Base-by-base conservation (phyloP, 2,329 filamentous ascomycete genomes). In the Fusarium brevicatenulatum region DNA sequence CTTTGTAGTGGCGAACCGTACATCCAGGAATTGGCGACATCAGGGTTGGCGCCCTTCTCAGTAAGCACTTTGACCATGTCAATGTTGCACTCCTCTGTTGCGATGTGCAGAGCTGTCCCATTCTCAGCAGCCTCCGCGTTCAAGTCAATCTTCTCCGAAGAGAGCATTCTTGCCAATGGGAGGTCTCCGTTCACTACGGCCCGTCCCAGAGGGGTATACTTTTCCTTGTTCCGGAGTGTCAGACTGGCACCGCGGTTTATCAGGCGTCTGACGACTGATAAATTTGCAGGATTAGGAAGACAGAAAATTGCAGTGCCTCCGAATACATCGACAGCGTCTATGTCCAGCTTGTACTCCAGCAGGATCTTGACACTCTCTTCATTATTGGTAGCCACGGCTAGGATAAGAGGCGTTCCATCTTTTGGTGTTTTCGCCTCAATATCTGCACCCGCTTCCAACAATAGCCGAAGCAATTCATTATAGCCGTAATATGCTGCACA, bases 161-260 rank as follows among this genome's bases (percentile, higher is more conserved):
- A 42, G 4, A 55, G 37, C 7, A 30, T 0, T n/a, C 5, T 1
- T 9, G 19, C 37, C 2, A 55, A 23, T 0, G 52, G 25, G 5
- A 55, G 7, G 11, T 55, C 52, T 30, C 2, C 25, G 10, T 55
- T 19, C 8, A 6, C 2, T 1, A 55, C 5, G 4, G 52, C 52
- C 19, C 3, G 4, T 13, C 37, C 52, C 1, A 55, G 3, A 5
- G 39, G 16, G 6, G 36, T 55, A 2, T 19, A 42, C 11, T 13
- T 19, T 8, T 23, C 15, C 1, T 43, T n/a, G 16, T 55, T 42
- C 21, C 25, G 52, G 2, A 32, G 8, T 43, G 36, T 32, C 28
- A 55, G 8, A 19, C 21, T 55, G 4, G 52, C 25, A 19, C 52
- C 52, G 0, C 52, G 52, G 19, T 43, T 55, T 10, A 55, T n/a